phyloP scores from a whole-genome alignment of 2,329 filamentous ascomycete species.

The Aspergillus flavus region DNA sequence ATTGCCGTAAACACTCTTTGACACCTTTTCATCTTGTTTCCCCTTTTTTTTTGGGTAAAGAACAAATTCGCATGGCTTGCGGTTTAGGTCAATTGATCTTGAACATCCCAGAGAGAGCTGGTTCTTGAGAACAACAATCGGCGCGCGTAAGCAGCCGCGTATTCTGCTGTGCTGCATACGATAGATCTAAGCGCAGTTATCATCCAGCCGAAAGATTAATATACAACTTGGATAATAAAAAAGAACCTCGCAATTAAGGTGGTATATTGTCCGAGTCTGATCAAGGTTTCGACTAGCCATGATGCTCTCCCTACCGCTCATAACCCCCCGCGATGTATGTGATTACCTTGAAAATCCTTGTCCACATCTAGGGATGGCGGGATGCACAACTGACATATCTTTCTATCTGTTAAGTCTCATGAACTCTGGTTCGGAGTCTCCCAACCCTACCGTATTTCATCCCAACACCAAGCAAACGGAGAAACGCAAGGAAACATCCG shows the following conservation, averaged over 20 bases:
- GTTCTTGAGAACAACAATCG: neutral
- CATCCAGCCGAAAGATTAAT: neutral
- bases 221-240: neutral
- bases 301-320: conserved; percentile 67
- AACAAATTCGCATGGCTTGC: neutral
- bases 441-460: conserved; percentile 48
- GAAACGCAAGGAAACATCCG: conserved; percentile 12
- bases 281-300: neutral
- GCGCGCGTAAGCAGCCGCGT: neutral
- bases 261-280: neutral
- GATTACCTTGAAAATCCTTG: neutral
- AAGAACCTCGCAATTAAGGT: neutral
- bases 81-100: neutral
- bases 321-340: conserved; percentile 71
- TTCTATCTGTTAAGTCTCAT: conserved; percentile 58
- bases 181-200: neutral
- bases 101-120: neutral
- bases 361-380: neutral
- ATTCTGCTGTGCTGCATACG: neutral
- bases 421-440: conserved; percentile 73
- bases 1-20: neutral
- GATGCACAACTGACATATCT: conserved; percentile 22
- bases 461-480: conserved; percentile 21
- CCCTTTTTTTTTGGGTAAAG: neutral
- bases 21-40: neutral